Evolutionary conservation across 1,284 basidiomycete species (phyloP).

Genomic region (Baeospora myosura): DNA sequence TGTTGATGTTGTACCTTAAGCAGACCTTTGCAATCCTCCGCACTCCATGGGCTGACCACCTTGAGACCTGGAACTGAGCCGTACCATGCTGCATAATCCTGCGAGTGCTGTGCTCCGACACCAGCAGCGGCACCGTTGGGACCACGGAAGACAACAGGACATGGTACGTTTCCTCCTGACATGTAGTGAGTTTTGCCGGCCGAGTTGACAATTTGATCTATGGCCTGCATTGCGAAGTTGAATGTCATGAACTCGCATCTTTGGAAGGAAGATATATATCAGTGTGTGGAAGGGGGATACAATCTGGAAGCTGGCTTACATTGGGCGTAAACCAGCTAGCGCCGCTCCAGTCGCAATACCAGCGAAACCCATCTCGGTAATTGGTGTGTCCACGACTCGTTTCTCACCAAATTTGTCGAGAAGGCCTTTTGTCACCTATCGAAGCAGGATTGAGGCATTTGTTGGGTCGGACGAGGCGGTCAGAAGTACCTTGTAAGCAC

Average conservation of each 20-base stretch:
- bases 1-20: slow-evolving; percentile 63
- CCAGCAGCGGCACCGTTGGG: slow-evolving; percentile 98
- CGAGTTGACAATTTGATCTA: slow-evolving; percentile 99
- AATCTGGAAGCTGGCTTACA: slow-evolving; percentile 39
- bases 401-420: slow-evolving; percentile 99
- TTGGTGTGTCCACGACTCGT: slow-evolving; percentile 96
- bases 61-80: slow-evolving; percentile 95
- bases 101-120: slow-evolving; percentile 91
- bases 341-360: slow-evolving; percentile 95
- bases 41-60: slow-evolving; percentile 94
- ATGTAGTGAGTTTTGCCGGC: slow-evolving; percentile 99
- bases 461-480: slow-evolving; percentile 2
- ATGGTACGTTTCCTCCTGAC: slow-evolving; percentile 97
- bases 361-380: slow-evolving; percentile 98
- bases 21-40: slow-evolving; percentile 97
- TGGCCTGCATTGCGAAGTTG: slow-evolving; percentile 95
- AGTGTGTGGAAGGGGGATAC: slow-evolving; percentile 6
- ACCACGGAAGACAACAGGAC: slow-evolving; percentile 98
- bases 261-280: slow-evolving; percentile 11
- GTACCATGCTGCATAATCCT: slow-evolving; percentile 93
- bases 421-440: slow-evolving; percentile 90
- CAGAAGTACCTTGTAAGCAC: slow-evolving; percentile 87
- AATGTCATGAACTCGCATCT: slow-evolving; percentile 99
- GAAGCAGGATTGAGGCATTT: slow-evolving; percentile 5
- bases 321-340: slow-evolving; percentile 87